phyloP scores from a whole-genome alignment of 768 basidiomycete species.

The Suillus fuscotomentosus region DNA sequence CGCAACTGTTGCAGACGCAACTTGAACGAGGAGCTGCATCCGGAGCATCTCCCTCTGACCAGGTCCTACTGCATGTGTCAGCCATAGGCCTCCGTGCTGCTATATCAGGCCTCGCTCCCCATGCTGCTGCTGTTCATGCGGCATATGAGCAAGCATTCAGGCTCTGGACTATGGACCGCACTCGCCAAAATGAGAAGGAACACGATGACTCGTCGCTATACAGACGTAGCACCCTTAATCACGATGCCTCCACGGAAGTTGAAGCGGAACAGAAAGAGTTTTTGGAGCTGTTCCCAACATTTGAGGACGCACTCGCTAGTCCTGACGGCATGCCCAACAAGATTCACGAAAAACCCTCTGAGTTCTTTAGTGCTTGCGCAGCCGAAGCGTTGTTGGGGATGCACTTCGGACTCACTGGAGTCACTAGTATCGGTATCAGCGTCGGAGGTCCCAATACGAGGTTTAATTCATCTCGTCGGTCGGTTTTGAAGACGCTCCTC shows the following conservation, averaged over 20 bases:
- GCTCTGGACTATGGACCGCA: slow-evolving; percentile 84
- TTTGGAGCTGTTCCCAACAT: slow-evolving; percentile 80
- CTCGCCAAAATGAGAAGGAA: slow-evolving; percentile 62
- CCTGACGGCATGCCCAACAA: slow-evolving; percentile 5
- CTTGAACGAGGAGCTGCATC: slow-evolving; percentile 23
- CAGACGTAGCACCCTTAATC: slow-evolving; percentile 53
- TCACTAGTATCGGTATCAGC: not conserved
- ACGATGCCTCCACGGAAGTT: slow-evolving; percentile 60
- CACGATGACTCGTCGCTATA: slow-evolving; percentile 75
- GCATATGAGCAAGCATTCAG: slow-evolving; percentile 69
- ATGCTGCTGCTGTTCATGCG: slow-evolving; percentile 34
- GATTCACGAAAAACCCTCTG: not conserved
- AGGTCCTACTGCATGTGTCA: slow-evolving; percentile 48
- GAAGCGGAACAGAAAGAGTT: slow-evolving; percentile 86
- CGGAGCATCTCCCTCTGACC: slow-evolving; percentile 35
- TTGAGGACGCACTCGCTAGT: slow-evolving; percentile 54
- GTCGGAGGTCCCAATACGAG: slow-evolving; percentile 3
- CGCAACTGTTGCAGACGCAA: slow-evolving; percentile 33
- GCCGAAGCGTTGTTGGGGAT: slow-evolving; percentile 40
- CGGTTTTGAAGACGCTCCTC: slow-evolving; percentile 34
- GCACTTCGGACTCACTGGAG: slow-evolving; percentile 45
- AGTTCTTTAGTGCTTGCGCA: slow-evolving; percentile 29
- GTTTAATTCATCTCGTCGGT: slow-evolving; percentile 35
- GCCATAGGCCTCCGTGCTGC: slow-evolving; percentile 35
- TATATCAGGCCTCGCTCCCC: not conserved